A percentile compares a stretch with the other conserved stretches of the same genome.
phyloP scores from a whole-genome alignment of 208 protist species.

The Crithidia sp. region DNA sequence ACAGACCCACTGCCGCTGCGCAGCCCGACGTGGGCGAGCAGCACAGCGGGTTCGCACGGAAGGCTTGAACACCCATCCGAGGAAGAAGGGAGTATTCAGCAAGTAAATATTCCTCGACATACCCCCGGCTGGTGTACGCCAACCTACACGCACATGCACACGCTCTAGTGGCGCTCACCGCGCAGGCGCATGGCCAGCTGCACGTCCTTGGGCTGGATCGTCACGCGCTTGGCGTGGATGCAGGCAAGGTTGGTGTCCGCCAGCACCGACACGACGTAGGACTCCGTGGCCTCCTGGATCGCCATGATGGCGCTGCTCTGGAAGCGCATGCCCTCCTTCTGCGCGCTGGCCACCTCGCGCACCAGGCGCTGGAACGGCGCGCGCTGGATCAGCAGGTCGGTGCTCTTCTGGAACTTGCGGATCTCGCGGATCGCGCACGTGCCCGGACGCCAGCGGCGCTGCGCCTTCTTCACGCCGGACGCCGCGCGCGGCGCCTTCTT shows the following conservation, averaged over 20 bases:
- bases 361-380: conserved; percentile 91
- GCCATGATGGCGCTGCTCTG: conserved; percentile 84
- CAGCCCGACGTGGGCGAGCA: neutral
- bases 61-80: neutral
- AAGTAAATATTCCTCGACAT: neutral
- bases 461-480: conserved; percentile 97
- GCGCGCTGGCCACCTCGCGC: conserved; percentile 76
- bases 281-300: conserved; percentile 91
- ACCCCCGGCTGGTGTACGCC: neutral
- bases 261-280: conserved; percentile 91
- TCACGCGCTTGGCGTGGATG: conserved; percentile 88
- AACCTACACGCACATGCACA: neutral
- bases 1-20: neutral
- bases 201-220: conserved; percentile 82
- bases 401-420: conserved; percentile 84
- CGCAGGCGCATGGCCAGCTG: conserved; percentile 10
- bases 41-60: neutral
- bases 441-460: conserved; percentile 96
- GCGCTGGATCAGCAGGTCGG: conserved; percentile 89
- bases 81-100: neutral
- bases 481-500: conserved; percentile 96
- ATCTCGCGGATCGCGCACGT: conserved; percentile 98
- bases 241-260: conserved; percentile 92
- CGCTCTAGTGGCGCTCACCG: conserved; percentile 4
- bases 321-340: conserved; percentile 88